Evolutionary conservation across 208 protist genomes (phyloP), one percentile per base, ranked within the genome.

Genomic region (Crithidia mellificae): DNA sequence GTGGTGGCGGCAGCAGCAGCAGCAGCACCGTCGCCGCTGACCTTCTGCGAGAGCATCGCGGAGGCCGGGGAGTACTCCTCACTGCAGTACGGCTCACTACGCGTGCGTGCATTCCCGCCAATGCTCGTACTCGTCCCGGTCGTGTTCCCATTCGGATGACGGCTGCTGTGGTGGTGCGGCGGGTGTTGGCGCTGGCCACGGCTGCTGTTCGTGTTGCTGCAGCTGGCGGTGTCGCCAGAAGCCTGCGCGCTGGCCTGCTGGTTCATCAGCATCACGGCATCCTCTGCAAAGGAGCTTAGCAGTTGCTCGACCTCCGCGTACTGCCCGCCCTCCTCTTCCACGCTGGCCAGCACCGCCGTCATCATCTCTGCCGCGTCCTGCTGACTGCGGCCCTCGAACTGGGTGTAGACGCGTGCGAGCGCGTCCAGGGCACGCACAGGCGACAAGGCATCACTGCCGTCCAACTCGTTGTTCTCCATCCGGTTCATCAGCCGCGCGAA

Each of bases 341-440:
- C 41, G 50, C 69, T 85, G 20, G 72, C 68, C 12, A 96, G 66
- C 24, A 93, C 53, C 8, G 80, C 68, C 63, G 59, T 82, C 57
- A 97, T 76, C 82, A 96, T 90, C 75, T 97, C 93, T 14, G 82
- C 50, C 39, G 86, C 92, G 74, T 97, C 93, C 70, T 97, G 93
- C 78, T 97, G 91, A 9, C 70, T 71, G 41, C 83, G 78, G 9
- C 93, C 93, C 66, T 89, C 86, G 74, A 97, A 97, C 29, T 71
- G 53, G 1, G 83, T 74, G 62, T 94, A 78, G 1, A 91, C 85
- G 8, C 62, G 68, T 1, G 80, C 80, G 2, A 95, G 78, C 17
- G 66, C 65, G 43, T 92, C 80, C 0, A 95, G 74, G 39, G 83
- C 72, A 1, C 54, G 54, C 36, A 81, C 20, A 3, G 90, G 87